Base-by-base conservation (phyloP, 1,284 basidiomycete species). In the Sporisorium reilianum region DNA sequence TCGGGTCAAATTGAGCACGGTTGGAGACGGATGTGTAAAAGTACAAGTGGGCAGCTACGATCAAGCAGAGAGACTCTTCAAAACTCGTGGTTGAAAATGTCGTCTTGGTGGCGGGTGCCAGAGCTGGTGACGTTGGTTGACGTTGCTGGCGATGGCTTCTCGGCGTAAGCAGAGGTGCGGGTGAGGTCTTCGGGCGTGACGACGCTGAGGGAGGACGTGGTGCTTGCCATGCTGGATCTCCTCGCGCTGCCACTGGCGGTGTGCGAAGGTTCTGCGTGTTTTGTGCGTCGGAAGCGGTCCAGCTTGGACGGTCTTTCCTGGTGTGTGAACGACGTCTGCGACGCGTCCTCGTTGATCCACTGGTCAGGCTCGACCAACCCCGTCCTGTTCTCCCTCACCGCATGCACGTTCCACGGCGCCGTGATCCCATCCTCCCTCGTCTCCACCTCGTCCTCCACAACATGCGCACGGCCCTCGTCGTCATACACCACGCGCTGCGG, bases 381-480 rank as follows among this genome's bases (percentile, higher is more conserved):
- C 3, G 63, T 71, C 38, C 53, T 64, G 11, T 71, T 55, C 9
- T 41, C 41, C 14, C 23, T 46, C 18, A 65, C 26, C 32, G 40
- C 41, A n/a, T 58, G 38, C 9, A 57, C 54, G 9, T 61, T 44
- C 64, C 56, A 58, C 2, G 59, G 55, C 6, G 55, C 54, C 2
- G 42, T 69, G 0, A 50, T 10, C 16, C 18, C 22, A 10, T 52
- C 49, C 20, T 32, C n/a, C 11, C 41, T 50, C 23, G 22, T 28
- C 46, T 28, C 38, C 18, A 25, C 30, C 30, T 49, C 50, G 12
- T 61, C 58, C 18, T 64, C 62, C 7, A 72, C 64, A 5, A 57
- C 49, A 41, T 71, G 63, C 36, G 68, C 57, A 22, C 68, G 73
- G 10, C 79, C 79, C 16, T 79, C 57, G 10, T 80, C 79, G 36